Percentiles rank a stretch among this genome's conserved stretches.
Evolutionary conservation across 2,329 filamentous ascomycete species (phyloP).

Genomic region (Chaetomium strumarium): DNA sequence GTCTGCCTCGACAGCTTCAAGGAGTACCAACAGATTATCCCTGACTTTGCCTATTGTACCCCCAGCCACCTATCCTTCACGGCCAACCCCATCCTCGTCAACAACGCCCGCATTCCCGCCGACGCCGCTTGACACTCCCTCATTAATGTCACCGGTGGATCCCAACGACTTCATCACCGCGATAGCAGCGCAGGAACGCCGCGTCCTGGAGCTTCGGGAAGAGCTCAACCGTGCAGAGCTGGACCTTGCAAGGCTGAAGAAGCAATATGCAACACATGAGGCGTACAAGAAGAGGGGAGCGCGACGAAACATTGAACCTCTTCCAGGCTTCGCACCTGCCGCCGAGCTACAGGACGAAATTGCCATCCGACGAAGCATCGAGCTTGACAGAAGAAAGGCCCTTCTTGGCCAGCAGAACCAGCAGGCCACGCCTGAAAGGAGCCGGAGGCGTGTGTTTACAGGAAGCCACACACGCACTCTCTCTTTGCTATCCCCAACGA

Average conservation of each 20-base stretch:
- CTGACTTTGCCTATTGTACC: conserved; percentile 56
- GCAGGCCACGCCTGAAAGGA: conserved; percentile 35
- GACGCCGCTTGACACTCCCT: conserved; percentile 44
- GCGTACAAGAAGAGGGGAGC: conserved; percentile 68
- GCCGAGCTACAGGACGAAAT: conserved; percentile 31
- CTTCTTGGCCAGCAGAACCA: conserved; percentile 45
- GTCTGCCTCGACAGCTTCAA: conserved; percentile 47
- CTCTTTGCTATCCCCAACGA: conserved; percentile 73
- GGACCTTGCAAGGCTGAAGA: conserved; percentile 72
- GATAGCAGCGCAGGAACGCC: conserved; percentile 85
- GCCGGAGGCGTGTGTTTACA: conserved; percentile 60
- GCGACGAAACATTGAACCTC: conserved; percentile 55
- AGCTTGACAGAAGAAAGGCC: conserved; percentile 69
- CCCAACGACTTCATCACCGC: conserved; percentile 73
- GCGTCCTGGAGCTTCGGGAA: conserved; percentile 84
- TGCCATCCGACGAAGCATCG: conserved; percentile 41
- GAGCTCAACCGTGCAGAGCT: conserved; percentile 78
- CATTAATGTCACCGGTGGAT: conserved; percentile 43
- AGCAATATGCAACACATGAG: conserved; percentile 74
- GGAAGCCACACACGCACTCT: conserved; percentile 60
- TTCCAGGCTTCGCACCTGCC: conserved; percentile 39
- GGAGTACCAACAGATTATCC: conserved; percentile 53
- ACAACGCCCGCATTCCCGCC: conserved; percentile 40
- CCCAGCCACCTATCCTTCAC: conserved; percentile 46
- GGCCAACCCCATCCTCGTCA: conserved; percentile 45